Conservation (phyloP, 805 yeast species). For the Saturnispora halmiae region DNA sequence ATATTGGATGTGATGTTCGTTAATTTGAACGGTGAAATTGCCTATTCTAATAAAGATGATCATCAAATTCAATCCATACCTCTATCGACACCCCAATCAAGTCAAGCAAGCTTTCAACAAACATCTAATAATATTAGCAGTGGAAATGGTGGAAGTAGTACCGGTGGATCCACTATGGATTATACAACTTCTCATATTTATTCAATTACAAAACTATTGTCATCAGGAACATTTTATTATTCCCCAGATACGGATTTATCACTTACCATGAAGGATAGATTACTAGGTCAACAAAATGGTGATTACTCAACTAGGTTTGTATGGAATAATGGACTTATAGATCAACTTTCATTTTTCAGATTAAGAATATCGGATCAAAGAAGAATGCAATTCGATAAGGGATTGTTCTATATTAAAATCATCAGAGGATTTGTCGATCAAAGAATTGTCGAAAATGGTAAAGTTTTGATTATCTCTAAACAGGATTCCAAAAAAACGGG, state of each 20-base stretch:
- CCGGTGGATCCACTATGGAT: background rate
- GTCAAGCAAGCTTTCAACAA: too few species aligned
- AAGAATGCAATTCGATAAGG: slow-evolving; percentile 33
- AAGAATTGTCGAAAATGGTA: slow-evolving; percentile 17
- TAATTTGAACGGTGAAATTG: slow-evolving; percentile 46
- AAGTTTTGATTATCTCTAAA: slow-evolving; percentile 41
- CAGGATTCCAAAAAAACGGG: slow-evolving; percentile 42
- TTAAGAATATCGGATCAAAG: slow-evolving; percentile 35
- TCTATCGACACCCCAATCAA: too few species aligned
- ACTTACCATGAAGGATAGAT: slow-evolving; percentile 36
- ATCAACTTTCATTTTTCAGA: slow-evolving; percentile 39
- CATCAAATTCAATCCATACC: background rate
- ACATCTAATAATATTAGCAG: too few species aligned
- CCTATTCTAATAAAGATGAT: slow-evolving; percentile 8
- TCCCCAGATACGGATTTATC: slow-evolving; percentile 40
- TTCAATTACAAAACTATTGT: slow-evolving; percentile 33
- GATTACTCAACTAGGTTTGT: slow-evolving; percentile 38
- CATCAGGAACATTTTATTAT: slow-evolving; percentile 41
- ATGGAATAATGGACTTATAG: slow-evolving; percentile 44
- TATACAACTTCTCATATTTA: slow-evolving; percentile 17
- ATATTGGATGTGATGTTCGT: slow-evolving; percentile 57
- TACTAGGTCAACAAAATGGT: slow-evolving; percentile 17
- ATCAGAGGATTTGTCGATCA: slow-evolving; percentile 44
- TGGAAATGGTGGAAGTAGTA: background rate
- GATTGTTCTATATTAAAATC: slow-evolving; percentile 40